Base-by-base conservation (phyloP, 352 stramenopile genomes). In the Phytophthora uliginosa region DNA sequence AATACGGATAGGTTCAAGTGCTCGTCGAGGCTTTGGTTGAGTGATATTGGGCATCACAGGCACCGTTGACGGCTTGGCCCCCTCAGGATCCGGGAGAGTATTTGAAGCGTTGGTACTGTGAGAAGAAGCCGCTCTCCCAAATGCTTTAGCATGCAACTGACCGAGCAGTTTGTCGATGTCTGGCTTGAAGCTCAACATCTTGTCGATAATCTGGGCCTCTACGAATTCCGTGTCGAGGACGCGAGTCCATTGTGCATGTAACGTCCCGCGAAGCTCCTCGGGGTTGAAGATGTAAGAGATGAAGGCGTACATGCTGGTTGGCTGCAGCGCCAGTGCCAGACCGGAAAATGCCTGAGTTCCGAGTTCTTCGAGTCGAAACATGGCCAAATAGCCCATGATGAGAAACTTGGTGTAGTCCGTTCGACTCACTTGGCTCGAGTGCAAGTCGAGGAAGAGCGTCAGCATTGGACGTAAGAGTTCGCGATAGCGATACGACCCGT, bases 401-500 rank as follows among this genome's bases (percentile, higher is more conserved):
- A 97, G 91, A 68, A 97, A 98, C 70, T 95, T 91, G 20, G 90
- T 98, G 72, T 98, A 98, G 73, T 98, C 93, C 15, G 82, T 82
- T 22, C 91, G 85, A 55, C 89, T 86, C 47, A 96, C 82, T 74
- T 83, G 82, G 59, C 86, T 91, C 26, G 88, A 83, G 61, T 95
- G 90, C 24, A 86, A 78, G 57, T 93, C 86, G 60, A 96, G 90
- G 36, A 97, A 97, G n/a, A 95, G 82, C 57, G 88, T 82, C 12
- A 96, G 67, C 60, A 95, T 73, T 18, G 87, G 74, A 56, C 91
- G 92, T 18, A 98, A 74, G 15, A 95, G 65, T 20, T 95, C 88
- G 42, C 92, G 92, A 78, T 96, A 97, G n/a, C 94, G 87, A 36
- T 95, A 94, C 12, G 84, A 95, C 20, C 92, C 93, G 69, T 98